Conservation (phyloP, 441 rosid species). For the Mallotus japonicus region DNA sequence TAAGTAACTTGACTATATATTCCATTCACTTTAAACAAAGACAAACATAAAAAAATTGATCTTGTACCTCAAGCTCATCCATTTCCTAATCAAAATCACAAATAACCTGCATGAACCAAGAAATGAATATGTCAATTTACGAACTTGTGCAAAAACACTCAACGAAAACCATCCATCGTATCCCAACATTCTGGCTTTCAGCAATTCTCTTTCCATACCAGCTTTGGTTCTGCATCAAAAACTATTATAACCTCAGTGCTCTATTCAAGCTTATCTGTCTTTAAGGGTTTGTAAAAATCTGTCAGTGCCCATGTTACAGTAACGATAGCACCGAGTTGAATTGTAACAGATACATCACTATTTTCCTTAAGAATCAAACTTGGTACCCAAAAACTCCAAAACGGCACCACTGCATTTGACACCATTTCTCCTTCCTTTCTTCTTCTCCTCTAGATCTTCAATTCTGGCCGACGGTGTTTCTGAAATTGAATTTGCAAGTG, state of each 20-base stretch:
- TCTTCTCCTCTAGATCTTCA: constrained; percentile 58
- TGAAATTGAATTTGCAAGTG: constrained; percentile 84
- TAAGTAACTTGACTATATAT: constrained; percentile 5
- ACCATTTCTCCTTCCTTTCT: no score
- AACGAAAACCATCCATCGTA: not conserved
- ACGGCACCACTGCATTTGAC: no score
- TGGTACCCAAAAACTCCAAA: no score
- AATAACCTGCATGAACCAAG: constrained; percentile 57
- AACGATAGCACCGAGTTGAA: no score
- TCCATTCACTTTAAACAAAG: not conserved
- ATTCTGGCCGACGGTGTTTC: constrained; percentile 58
- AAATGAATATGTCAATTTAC: constrained; percentile 12
- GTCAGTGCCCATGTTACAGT: not conserved
- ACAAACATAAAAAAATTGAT: constrained; percentile 18
- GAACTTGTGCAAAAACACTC: not conserved
- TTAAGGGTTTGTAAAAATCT: constrained; percentile 90
- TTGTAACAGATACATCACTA: no score
- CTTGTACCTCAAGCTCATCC: constrained; percentile 76
- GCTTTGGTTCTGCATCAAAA: constrained; percentile 75
- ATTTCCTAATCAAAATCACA: constrained; percentile 94
- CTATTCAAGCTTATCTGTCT: constrained; percentile 88
- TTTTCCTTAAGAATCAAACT: no score
- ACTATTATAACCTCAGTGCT: constrained; percentile 76
- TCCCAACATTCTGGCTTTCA: constrained; percentile 12
- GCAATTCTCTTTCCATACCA: constrained; percentile 43